These are phyloP conservation scores for Cyclotella atomus DNA, from an alignment of 108 stramenopile species.

Conservation along the genomic window DNA sequence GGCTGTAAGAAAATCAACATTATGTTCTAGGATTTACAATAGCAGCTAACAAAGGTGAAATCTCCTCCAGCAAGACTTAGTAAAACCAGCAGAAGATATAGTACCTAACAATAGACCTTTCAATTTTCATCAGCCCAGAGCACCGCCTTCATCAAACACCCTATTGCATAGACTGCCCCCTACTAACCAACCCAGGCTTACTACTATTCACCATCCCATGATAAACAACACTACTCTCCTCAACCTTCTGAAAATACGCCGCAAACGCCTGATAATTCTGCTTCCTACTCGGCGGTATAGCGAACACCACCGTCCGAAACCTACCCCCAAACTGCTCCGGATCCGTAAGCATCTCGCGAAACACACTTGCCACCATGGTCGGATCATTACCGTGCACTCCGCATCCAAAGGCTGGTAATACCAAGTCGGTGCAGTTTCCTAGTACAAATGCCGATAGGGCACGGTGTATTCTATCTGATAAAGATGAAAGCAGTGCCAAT, in stretches of 20 bases:
- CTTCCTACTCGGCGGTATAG: constrained; percentile 56
- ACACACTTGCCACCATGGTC: constrained; percentile 53
- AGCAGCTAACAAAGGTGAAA: no score
- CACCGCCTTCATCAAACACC: no score
- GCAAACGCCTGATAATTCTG: constrained; percentile 60
- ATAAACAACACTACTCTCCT: neutral
- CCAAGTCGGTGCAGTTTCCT: constrained; percentile 55
- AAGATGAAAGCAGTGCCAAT: constrained; percentile 23
- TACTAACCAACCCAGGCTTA: neutral
- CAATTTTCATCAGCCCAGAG: no score
- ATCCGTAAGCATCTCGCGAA: constrained; percentile 54
- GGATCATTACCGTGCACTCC: constrained; percentile 68
- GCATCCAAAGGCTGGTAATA: constrained; percentile 72
- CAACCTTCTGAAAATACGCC: constrained; percentile 51
- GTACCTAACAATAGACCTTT: no score
- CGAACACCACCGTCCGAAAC: constrained; percentile 58
- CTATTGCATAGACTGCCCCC: constrained; percentile 1
- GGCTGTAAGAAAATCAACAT: no score
- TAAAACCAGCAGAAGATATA: no score
- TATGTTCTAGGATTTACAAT: no score
- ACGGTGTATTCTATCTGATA: constrained; percentile 48
- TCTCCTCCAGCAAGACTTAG: no score
- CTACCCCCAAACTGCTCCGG: constrained; percentile 43
- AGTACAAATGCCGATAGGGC: constrained; percentile 50
- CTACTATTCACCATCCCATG: constrained; percentile 4